phyloP scores from a whole-genome alignment of 2,329 filamentous ascomycete genomes.

The Fusarium poae region DNA sequence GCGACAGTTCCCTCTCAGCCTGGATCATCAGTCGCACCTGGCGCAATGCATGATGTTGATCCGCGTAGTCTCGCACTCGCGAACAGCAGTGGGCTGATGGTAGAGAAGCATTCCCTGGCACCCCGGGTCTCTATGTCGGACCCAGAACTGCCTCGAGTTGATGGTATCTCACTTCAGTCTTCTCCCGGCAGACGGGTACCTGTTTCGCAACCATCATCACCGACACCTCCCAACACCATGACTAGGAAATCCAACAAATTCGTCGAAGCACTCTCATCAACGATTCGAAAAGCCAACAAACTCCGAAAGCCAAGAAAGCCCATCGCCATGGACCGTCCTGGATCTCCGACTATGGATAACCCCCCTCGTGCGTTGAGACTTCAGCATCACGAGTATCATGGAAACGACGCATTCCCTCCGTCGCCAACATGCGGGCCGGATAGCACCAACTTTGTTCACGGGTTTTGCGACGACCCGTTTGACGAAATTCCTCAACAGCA shows the following conservation, averaged over 20 bases:
- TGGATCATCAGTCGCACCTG: conserved; percentile 22
- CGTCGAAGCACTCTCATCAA: conserved; percentile 58
- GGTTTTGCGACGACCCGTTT: conserved; percentile 58
- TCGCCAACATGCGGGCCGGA: conserved; percentile 48
- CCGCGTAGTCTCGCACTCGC: conserved; percentile 48
- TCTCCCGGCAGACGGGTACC: conserved; percentile 52
- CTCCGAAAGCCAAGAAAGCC: conserved; percentile 52
- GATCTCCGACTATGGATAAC: conserved; percentile 53
- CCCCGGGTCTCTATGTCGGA: conserved; percentile 61
- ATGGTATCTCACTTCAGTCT: conserved; percentile 60
- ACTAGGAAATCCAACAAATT: conserved; percentile 56
- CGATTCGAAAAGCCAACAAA: conserved; percentile 56
- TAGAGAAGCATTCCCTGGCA: conserved; percentile 43
- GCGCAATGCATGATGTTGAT: conserved; percentile 49
- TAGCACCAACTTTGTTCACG: conserved; percentile 52
- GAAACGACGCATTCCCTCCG: conserved; percentile 46
- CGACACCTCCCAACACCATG: conserved; percentile 51
- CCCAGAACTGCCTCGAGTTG: conserved; percentile 61
- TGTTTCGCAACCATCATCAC: conserved; percentile 52
- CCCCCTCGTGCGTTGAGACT: conserved; percentile 54
- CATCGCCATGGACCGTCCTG: conserved; percentile 43
- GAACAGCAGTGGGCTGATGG: conserved; percentile 20
- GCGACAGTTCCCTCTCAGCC: conserved; percentile 45
- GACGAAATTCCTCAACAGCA: conserved; percentile 49
- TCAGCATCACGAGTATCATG: conserved; percentile 45